These are phyloP conservation scores for Notholithocarpus densiflorus DNA, from an alignment of 306 rosid genomes.

Conservation along the genomic window DNA sequence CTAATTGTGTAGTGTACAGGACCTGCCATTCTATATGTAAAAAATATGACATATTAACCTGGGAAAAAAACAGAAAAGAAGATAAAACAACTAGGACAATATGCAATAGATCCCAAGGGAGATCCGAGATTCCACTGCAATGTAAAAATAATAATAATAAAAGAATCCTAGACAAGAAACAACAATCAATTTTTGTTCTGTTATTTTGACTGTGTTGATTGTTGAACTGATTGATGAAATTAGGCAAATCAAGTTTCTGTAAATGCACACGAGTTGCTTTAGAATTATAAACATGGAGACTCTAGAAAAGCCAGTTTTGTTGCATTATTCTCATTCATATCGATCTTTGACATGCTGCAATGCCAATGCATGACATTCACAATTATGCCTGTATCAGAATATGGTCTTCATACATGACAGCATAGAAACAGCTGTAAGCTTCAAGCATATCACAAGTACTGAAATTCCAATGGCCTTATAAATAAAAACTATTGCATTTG, in stretches of 20 bases:
- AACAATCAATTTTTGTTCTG: background rate
- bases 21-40: constrained; percentile 62
- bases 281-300: background rate
- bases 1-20: constrained; percentile 58
- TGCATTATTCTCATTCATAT: background rate
- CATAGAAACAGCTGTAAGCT: background rate
- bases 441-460: background rate
- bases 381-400: background rate
- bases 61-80: constrained; percentile 3
- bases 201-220: background rate
- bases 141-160: background rate
- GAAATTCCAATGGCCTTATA: background rate
- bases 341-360: background rate
- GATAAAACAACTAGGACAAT: constrained; percentile 14
- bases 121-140: background rate
- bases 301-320: background rate
- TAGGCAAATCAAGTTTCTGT: background rate
- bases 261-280: background rate
- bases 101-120: constrained; percentile 6
- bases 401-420: background rate
- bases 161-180: background rate
- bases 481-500: background rate
- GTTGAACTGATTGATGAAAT: background rate
- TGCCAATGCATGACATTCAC: background rate
- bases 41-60: constrained; percentile 11